Percentiles rank a stretch among this genome's conserved stretches.
Conservation (phyloP, 2,329 filamentous ascomycete genomes). For the Mycosphaerella sp. region DNA sequence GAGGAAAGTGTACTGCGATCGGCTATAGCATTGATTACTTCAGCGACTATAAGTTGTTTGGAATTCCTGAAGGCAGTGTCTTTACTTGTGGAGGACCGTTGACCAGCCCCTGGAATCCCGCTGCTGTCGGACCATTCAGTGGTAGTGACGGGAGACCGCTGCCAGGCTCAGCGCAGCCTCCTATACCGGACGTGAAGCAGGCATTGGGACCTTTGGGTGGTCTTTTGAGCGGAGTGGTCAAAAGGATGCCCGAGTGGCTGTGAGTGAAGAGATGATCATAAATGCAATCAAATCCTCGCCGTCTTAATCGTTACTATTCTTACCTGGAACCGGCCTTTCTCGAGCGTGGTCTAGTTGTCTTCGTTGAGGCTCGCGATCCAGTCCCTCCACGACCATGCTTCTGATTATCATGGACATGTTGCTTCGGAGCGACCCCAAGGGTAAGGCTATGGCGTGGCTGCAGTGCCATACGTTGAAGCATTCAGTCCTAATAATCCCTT, state of each 20-base stretch:
- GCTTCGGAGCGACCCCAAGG: no score
- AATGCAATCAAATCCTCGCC: no score
- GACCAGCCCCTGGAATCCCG: not conserved
- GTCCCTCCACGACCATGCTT: no score
- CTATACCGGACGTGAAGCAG: conserved; percentile 3
- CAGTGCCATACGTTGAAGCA: no score
- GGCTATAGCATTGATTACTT: conserved; percentile 29
- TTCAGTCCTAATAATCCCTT: no score
- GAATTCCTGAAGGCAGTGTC: conserved; percentile 11
- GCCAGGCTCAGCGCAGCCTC: not conserved
- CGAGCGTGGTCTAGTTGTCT: no score
- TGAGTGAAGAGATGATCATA: not conserved
- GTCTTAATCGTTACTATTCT: no score
- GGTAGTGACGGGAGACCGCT: not conserved
- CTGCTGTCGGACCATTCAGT: conserved; percentile 1
- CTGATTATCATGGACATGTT: no score
- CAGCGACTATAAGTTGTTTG: conserved; percentile 23
- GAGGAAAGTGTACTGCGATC: conserved; percentile 28
- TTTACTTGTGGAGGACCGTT: conserved; percentile 19
- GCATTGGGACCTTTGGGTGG: not conserved
- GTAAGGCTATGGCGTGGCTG: no score
- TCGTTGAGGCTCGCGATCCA: no score
- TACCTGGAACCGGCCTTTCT: no score
- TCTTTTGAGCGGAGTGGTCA: not conserved
- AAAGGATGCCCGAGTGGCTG: conserved; percentile 4